Evolutionary conservation across 1,284 basidiomycete genomes (phyloP).

Genomic region (Microstroma glucosiphilum): DNA sequence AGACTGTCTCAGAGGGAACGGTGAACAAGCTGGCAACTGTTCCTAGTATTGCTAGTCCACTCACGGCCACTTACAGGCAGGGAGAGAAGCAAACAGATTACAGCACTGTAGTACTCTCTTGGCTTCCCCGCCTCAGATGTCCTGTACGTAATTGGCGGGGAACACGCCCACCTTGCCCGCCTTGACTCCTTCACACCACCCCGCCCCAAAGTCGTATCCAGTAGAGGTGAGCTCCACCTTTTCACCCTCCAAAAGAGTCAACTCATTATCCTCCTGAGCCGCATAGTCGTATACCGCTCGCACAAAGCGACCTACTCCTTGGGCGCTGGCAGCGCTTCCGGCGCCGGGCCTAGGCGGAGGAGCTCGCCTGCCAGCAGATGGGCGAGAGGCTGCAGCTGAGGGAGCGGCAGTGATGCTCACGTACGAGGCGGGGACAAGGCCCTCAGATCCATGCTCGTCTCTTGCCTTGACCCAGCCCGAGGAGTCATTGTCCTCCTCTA

Average conservation of each 20-base stretch:
- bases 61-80: no score
- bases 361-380: background rate
- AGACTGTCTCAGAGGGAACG: no score
- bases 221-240: slow-evolving; percentile 19
- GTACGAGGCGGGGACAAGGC: slow-evolving; percentile 33
- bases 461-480: slow-evolving; percentile 33
- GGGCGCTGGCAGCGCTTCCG: no score
- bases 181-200: slow-evolving; percentile 8
- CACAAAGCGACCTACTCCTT: background rate
- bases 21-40: no score
- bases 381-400: background rate
- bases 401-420: background rate
- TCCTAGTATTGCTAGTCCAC: no score
- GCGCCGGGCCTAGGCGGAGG: no score
- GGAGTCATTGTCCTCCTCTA: slow-evolving; percentile 53
- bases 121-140: background rate
- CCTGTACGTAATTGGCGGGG: slow-evolving; percentile 4
- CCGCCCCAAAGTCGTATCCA: slow-evolving; percentile 28
- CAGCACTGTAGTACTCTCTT: no score
- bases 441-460: slow-evolving; percentile 53
- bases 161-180: slow-evolving; percentile 1
- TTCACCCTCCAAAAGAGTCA: slow-evolving; percentile 21
- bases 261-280: slow-evolving; percentile 29
- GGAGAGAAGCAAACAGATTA: no score
- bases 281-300: slow-evolving; percentile 31